phyloP scores from a whole-genome alignment of 2,329 filamentous ascomycete genomes.

The Sarocladium strictum region DNA sequence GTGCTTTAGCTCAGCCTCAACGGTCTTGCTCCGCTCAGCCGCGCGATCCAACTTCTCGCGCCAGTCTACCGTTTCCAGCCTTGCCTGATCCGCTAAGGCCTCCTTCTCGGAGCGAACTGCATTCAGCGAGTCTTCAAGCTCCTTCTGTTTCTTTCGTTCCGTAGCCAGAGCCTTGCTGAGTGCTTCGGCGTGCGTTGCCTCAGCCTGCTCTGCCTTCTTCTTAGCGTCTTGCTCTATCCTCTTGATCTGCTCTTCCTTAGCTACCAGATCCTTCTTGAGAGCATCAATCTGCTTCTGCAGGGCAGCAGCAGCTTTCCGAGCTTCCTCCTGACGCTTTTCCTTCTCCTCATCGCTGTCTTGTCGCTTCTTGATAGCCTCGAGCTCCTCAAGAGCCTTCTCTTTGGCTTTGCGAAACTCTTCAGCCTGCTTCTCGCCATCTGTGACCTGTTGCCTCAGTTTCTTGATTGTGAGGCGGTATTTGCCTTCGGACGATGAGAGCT shows the following conservation, averaged over 20 bases:
- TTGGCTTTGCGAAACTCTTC: conserved; percentile 53
- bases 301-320: conserved; percentile 48
- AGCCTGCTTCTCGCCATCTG: conserved; percentile 59
- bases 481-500: conserved; percentile 78
- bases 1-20: conserved; percentile 73
- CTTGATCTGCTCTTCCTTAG: conserved; percentile 58
- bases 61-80: conserved; percentile 63
- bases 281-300: conserved; percentile 30
- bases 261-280: conserved; percentile 45
- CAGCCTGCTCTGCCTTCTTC: conserved; percentile 58
- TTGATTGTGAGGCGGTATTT: conserved; percentile 79
- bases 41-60: conserved; percentile 68
- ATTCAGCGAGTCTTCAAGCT: conserved; percentile 50
- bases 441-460: conserved; percentile 63
- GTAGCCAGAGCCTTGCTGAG: conserved; percentile 62
- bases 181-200: conserved; percentile 58
- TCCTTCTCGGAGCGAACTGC: conserved; percentile 76
- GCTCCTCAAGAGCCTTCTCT: conserved; percentile 51
- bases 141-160: conserved; percentile 51
- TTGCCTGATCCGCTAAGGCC: conserved; percentile 63
- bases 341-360: conserved; percentile 44
- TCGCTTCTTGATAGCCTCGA: conserved; percentile 39
- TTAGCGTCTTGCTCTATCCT: conserved; percentile 66
- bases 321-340: conserved; percentile 47
- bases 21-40: conserved; percentile 59